Evolutionary conservation across 768 basidiomycete genomes (phyloP), one percentile per base, ranked within the genome.

Genomic region (Termitomyces sp.): DNA sequence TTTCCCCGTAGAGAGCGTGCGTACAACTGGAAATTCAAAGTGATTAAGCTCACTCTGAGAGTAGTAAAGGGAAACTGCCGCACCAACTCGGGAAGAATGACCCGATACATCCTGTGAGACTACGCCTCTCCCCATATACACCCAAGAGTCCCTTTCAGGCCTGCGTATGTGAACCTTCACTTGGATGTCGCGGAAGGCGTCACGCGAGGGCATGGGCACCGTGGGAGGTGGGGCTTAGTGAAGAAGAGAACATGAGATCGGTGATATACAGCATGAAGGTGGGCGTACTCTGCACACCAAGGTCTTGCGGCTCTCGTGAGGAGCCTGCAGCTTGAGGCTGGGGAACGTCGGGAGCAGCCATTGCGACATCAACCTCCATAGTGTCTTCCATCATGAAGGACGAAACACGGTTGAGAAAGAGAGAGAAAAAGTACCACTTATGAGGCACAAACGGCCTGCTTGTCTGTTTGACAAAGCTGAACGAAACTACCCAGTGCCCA

Each of bases 161-260:
- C 84, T 77, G 63, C 91, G 80, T 64, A 91, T 87, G 66, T 93
- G 91, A 20, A 93, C 89, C 70, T 93, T 92, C 60, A 93, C 91
- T 59, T 88, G 82, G 60, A 93, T 82, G 59, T 93, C 90, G 55
- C 86, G 84, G 68, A 90, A 88, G 57, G 71, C 77, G 66, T 87
- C 86, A 58, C 83, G 83, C 59, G 75, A 61, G 61, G 68, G 64
- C 61, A 68, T 57, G 33, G 65, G 66, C 23, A 63, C 63, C 50
- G 60, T 66, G 32, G 66, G 62, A 55, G 61, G 61, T 30, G 61
- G 61, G 28, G 61, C 63, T 66, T 53, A 35, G 58, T 52, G 28
- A 16, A 40, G n/a, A 30, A 53, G 32, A 18, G 48, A 55, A 1
- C 23, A 49, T 61, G 50, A 62, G 59, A 52, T 53, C n/a, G 9